Conservation (phyloP, 1,284 basidiomycete genomes). For the Apiotrichum montevideense region DNA sequence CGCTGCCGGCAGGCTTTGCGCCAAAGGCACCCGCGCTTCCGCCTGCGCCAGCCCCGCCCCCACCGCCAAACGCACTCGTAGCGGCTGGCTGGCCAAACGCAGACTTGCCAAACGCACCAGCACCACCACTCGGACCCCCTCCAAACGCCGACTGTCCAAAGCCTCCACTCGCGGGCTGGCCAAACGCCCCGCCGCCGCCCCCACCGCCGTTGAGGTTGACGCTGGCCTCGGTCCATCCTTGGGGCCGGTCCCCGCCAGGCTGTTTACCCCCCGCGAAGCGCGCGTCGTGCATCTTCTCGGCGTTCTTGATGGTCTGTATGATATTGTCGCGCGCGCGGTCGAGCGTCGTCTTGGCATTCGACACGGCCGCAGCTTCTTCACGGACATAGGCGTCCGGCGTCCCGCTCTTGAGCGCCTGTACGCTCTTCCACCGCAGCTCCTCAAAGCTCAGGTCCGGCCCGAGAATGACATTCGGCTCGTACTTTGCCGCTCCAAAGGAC, state of each 20-base stretch:
- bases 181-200: background rate
- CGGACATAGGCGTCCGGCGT: slow-evolving; percentile 20
- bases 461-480: slow-evolving; percentile 62
- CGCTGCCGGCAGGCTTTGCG: too few relatives aligned
- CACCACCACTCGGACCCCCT: background rate
- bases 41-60: too few relatives aligned
- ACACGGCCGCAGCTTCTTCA: slow-evolving; percentile 29
- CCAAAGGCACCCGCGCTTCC: too few relatives aligned
- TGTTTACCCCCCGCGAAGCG: slow-evolving; percentile 21
- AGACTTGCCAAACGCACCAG: too few relatives aligned
- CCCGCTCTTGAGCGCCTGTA: slow-evolving; percentile 48
- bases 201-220: slow-evolving; percentile 4
- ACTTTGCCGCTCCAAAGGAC: slow-evolving; percentile 65
- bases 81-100: too few relatives aligned
- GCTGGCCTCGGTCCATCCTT: slow-evolving; percentile 29
- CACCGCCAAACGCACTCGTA: background rate
- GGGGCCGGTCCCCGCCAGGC: slow-evolving; percentile 23
- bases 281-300: slow-evolving; percentile 37
- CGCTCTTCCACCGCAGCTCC: slow-evolving; percentile 68
- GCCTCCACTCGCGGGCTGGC: background rate
- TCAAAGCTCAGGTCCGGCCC: slow-evolving; percentile 72
- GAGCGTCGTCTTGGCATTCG: slow-evolving; percentile 23
- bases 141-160: slow-evolving; percentile 1
- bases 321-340: slow-evolving; percentile 27
- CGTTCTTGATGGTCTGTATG: slow-evolving; percentile 17